Evolutionary conservation across 2,329 filamentous ascomycete genomes (phyloP).

Genomic region (Botryotinia convoluta): DNA sequence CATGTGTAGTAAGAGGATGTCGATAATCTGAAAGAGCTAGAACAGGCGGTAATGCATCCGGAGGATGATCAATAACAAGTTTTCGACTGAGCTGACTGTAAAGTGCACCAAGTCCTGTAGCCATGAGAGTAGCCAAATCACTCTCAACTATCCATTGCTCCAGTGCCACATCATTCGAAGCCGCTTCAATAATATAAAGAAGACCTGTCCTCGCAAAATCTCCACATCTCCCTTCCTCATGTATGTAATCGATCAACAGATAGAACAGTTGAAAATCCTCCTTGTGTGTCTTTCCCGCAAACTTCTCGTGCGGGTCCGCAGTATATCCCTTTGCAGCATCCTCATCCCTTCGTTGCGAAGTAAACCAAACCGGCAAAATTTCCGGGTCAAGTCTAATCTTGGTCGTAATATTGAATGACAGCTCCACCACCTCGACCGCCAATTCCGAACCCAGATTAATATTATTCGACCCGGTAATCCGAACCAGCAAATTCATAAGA

Average conservation of each 20-base stretch:
- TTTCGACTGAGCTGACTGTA: slow-evolving; percentile 70
- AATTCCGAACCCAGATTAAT: slow-evolving; percentile 75
- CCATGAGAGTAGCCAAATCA: slow-evolving; percentile 95
- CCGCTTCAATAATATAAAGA: slow-evolving; percentile 92
- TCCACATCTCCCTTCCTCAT: slow-evolving; percentile 89
- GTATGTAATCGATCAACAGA: slow-evolving; percentile 91
- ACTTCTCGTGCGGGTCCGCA: slow-evolving; percentile 58
- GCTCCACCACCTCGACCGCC: slow-evolving; percentile 84
- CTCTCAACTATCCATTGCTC: slow-evolving; percentile 98
- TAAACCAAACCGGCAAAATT: slow-evolving; percentile 91
- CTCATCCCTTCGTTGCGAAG: slow-evolving; percentile 48
- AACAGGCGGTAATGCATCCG: slow-evolving; percentile 74
- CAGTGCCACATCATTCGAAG: slow-evolving; percentile 74
- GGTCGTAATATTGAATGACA: slow-evolving; percentile 93
- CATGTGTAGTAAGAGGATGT: slow-evolving; percentile 65
- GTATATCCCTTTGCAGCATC: slow-evolving; percentile 37
- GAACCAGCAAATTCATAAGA: slow-evolving; percentile 79
- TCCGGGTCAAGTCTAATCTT: slow-evolving; percentile 89
- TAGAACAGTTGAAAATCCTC: slow-evolving; percentile 97
- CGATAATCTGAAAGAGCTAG: slow-evolving; percentile 87
- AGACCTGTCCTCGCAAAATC: slow-evolving; percentile 94
- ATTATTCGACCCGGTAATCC: slow-evolving; percentile 71
- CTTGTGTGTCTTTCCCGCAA: slow-evolving; percentile 81
- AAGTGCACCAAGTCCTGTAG: slow-evolving; percentile 81
- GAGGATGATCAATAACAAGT: slow-evolving; percentile 74